Evolutionary conservation across 495 filamentous ascomycete species (phyloP), one percentile per base, ranked within the genome.

Genomic region (Xylaria flabelliformis): DNA sequence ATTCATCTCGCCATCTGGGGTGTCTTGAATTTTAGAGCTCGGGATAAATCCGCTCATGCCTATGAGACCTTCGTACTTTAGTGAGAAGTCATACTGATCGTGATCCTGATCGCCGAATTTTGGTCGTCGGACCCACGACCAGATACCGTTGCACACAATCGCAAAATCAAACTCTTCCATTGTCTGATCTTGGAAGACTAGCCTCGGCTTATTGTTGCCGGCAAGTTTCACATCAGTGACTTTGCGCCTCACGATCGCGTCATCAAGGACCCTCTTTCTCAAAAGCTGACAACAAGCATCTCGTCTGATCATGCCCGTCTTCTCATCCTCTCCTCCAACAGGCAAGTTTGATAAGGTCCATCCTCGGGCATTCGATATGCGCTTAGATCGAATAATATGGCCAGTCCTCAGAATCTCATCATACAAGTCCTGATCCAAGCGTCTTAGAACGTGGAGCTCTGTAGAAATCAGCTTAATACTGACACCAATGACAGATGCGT

Each of bases 111-210:
- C 80, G 6, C 81, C 82, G 17, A 84, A 80, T 42, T 91, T 71
- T 0, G 80, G 80, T 61, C 73, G 81, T 65, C 86, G 82, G 1
- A 84, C 83, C 0, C 79, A 79, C 59, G 88, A 88, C 76, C 83
- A 85, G 5, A 90, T 80, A 1, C 90, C 90, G 78, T 91, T 90
- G 0, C 88, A 87, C n/a, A 87, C 90, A 73, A 91, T 83, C 2
- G 90, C 81, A 70, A 92, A 67, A 79, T 87, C 87, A 0, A 82
- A 86, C 19, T 82, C 77, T 4, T 83, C 82, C 4, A 76, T 74
- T 9, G 64, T 67, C 9, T 79, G 80, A 65, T 82, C 80, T 29
- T 75, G 69, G 48, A 83, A 79, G 15, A 75, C 65, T 53, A 85
- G 79, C 2, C 7, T 64, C 10, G 69, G 58, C 59, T 46, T 46